Conservation (phyloP, 139 green algal species). For the Chlorella ohadii region DNA sequence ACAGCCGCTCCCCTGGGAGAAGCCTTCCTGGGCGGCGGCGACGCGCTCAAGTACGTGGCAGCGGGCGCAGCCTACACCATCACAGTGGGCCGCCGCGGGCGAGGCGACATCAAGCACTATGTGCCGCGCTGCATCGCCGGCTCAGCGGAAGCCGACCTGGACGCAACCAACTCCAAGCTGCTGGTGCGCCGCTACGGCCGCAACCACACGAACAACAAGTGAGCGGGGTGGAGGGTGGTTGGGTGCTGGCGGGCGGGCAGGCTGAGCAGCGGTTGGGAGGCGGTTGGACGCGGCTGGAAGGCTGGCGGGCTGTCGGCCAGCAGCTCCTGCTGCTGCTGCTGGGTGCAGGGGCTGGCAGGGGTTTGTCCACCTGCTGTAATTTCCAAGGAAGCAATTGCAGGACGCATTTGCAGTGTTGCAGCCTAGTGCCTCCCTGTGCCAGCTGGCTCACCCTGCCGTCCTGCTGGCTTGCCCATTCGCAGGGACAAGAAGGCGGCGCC, state of each 20-base stretch:
- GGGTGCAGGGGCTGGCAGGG: too few relatives aligned
- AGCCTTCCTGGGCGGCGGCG: background rate
- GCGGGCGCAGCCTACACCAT: background rate
- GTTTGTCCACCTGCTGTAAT: too few relatives aligned
- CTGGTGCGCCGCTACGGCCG: background rate
- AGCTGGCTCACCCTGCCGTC: background rate
- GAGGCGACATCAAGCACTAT: background rate
- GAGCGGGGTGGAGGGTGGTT: background rate
- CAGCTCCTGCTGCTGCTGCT: too few relatives aligned
- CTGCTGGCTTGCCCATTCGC: background rate
- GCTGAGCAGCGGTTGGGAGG: too few relatives aligned
- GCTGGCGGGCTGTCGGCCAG: too few relatives aligned
- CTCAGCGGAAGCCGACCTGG: background rate
- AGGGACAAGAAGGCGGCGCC: background rate
- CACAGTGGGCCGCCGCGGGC: background rate
- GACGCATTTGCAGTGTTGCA: too few relatives aligned
- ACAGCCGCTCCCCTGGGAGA: background rate
- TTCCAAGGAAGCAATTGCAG: too few relatives aligned
- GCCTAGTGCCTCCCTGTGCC: too few relatives aligned
- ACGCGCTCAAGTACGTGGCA: background rate
- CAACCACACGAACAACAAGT: slow-evolving; percentile 4
- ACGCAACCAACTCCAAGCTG: background rate
- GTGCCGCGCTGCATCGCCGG: background rate
- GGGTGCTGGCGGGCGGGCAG: too few relatives aligned
- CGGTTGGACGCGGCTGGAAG: too few relatives aligned